phyloP scores from a whole-genome alignment of 108 stramenopile genomes.

The Cyclostephanos tholiformis region DNA sequence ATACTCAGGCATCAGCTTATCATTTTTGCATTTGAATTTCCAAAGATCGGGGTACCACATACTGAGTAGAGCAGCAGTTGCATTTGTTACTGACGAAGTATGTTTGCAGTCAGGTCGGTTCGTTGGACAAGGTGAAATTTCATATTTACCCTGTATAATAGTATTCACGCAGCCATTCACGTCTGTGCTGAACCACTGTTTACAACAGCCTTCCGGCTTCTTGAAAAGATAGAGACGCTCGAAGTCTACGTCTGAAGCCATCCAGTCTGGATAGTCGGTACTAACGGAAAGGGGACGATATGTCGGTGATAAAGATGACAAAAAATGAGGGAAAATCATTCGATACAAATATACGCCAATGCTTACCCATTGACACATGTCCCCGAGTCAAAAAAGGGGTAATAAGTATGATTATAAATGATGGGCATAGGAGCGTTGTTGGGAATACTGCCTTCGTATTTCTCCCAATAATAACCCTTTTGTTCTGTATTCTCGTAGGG shows the following conservation, averaged over 20 bases:
- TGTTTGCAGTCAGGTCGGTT: neutral
- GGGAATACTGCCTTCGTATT: slow-evolving; percentile 7
- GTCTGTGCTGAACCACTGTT: slow-evolving; percentile 24
- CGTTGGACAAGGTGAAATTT: neutral
- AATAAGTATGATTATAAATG: slow-evolving; percentile 29
- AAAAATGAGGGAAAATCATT: neutral
- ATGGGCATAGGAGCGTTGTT: no score
- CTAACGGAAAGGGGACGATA: neutral
- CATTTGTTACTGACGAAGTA: slow-evolving; percentile 1
- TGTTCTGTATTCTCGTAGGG: slow-evolving; percentile 11
- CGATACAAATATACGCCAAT: neutral
- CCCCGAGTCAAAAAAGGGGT: slow-evolving; percentile 12
- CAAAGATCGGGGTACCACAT: slow-evolving; percentile 37
- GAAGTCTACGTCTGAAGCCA: slow-evolving; percentile 25
- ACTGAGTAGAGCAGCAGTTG: neutral
- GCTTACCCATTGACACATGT: slow-evolving; percentile 31
- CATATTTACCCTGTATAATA: slow-evolving; percentile 16
- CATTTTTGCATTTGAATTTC: slow-evolving; percentile 21
- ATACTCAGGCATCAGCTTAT: slow-evolving; percentile 23
- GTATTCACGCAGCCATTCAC: slow-evolving; percentile 11
- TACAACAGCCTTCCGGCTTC: slow-evolving; percentile 24
- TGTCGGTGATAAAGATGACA: neutral
- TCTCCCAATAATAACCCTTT: slow-evolving; percentile 19
- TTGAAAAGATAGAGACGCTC: slow-evolving; percentile 29
- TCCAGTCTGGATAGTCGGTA: slow-evolving; percentile 39